phyloP scores from a whole-genome alignment of 2,329 filamentous ascomycete species.

The Aspergillus novoparasiticus region DNA sequence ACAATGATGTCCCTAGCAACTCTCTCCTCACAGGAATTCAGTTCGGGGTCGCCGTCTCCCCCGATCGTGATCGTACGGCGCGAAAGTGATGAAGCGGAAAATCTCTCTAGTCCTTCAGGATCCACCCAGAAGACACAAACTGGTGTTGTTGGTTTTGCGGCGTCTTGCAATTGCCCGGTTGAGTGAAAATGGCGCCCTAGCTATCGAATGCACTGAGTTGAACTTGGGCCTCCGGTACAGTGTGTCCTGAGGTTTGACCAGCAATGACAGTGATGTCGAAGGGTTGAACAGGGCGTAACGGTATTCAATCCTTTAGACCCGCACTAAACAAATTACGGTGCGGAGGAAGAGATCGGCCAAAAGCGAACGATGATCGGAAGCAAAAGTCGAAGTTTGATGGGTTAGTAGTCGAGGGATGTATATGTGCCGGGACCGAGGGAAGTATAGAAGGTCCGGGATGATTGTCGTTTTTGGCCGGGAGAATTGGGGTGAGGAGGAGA shows the following conservation, averaged over 20 bases:
- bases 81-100: constrained; percentile 27
- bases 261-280: not conserved
- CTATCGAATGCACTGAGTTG: constrained; percentile 21
- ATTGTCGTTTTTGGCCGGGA: constrained; percentile 27
- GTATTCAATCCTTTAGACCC: constrained; percentile 9
- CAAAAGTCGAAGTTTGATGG: constrained; percentile 5
- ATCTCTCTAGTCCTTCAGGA: constrained; percentile 22
- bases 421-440: constrained; percentile 19
- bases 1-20: constrained; percentile 3
- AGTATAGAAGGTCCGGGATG: constrained; percentile 18
- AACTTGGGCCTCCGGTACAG: constrained; percentile 1
- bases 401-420: constrained; percentile 13
- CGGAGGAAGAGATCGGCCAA: constrained; percentile 17
- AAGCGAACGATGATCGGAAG: constrained; percentile 22
- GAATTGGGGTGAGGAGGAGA: constrained; percentile 27
- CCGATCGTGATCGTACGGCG: constrained; percentile 47
- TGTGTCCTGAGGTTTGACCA: not conserved
- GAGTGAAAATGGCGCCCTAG: constrained; percentile 20
- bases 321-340: constrained; percentile 5
- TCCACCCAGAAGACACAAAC: constrained; percentile 8
- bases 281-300: constrained; percentile 3
- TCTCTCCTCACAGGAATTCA: constrained; percentile 9
- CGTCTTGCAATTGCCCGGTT: constrained; percentile 23
- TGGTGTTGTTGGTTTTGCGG: constrained; percentile 20
- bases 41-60: constrained; percentile 47